Base-by-base conservation (phyloP, 2,329 filamentous ascomycete species). In the Cadophora malorum region DNA sequence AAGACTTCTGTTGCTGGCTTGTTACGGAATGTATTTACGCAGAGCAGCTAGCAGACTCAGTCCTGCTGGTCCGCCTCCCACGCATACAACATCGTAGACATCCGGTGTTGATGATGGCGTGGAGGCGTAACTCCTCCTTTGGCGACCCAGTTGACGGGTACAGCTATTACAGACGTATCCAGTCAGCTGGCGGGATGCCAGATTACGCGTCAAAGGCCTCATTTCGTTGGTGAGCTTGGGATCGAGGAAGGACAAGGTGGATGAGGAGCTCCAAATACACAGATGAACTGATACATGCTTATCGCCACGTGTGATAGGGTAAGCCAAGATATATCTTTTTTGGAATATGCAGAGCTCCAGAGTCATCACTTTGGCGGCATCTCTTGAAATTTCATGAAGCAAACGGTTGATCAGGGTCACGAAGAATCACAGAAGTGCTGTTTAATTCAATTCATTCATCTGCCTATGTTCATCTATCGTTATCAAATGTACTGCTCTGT, bases 11-110 rank as follows among this genome's bases (percentile, higher is more conserved):
- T 28, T 35, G 65, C 4, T 16, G 21, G 35, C 23, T 41, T 8
- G 58, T 21, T 68, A 49, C 50, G 66, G 53, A 12, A 6, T 33
- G 58, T 35, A 59, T 85, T 74, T 84, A 94, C 92, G 90, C 53
- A 96, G 84, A 73, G 92, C 91, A 69, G 91, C 87, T 66, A 94
- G 81, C 38, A 96, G 86, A 76, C 93, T 96, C 67, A 99, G 84
- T 65, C 95, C 95, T 55, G 94, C 77, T 28, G 77, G 77, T 52
- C 77, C 77, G 28, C 77, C 77, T 41, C 77, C 77, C 50, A 79
- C 75, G 58, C 77, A 79, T 23, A 79, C 77, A 7, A 79, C 73
- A 73, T 79, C 77, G 64, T 76, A 79, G 21, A 78, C 69, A 3
- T 77, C 76, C 35, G 74, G 71, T 58, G 47, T 62, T 28, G 33